Base-by-base conservation (phyloP, 805 yeast species). In the Lipomyces yamadae region DNA sequence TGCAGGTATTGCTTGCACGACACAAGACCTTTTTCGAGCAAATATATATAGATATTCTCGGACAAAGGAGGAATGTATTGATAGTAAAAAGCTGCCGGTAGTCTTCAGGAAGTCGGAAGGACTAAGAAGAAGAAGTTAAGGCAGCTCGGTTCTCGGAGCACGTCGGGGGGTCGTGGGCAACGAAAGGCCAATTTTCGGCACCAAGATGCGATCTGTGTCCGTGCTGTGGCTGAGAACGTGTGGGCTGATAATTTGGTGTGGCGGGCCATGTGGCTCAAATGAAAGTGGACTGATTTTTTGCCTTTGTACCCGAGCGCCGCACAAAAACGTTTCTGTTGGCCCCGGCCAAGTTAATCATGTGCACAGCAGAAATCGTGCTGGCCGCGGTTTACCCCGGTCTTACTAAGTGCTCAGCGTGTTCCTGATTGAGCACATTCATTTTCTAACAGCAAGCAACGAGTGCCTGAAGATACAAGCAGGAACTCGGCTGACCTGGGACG, bases 221-320 rank as follows among this genome's bases (percentile, higher is more conserved):
- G 5, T 10, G 39, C 33, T 32, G 11, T 24, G 15, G 18, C 15
- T 10, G 42, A 18, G 30, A 10, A 24, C 24, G 2, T 10, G 58
- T 56, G 58, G 58, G 42, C 58, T 56, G 58, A 56, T 33, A 33
- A 37, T 56, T 34, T 56, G 37, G 13, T 56, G 58, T 56, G 58
- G 58, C 58, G 39, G 3, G 11, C 8, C 29, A 18, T 34, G 58
- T 32, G 58, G 42, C 42, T 15, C 42, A 33, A 4, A 6, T 11
- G 39, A 4, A 34, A 13, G 58, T 56, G 58, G 58, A 56, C 42
- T 56, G 58, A 56, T 54, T 33, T 30, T 33, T n/a, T 29, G 39
- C 39, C 39, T 35, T 6, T 7, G 11, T 4, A 35, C 37, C 13
- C 39, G 15, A 37, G 15, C 39, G 15, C 39, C 39, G 39, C 39